Conservation (phyloP, 2,329 filamentous ascomycete species). For the Dendrostoma leiphaemia region DNA sequence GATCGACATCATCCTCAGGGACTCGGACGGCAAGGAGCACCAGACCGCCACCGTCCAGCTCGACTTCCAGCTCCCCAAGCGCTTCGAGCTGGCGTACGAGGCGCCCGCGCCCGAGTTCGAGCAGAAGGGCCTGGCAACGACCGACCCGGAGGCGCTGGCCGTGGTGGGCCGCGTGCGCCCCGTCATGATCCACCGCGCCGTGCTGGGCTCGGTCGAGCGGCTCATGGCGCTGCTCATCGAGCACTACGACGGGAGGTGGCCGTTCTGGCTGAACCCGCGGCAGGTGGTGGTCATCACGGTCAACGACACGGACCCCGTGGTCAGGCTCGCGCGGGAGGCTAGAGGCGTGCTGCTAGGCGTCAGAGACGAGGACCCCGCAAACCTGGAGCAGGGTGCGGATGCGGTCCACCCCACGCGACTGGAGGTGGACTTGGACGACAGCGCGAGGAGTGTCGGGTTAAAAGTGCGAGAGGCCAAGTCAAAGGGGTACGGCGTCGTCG, state of each 20-base stretch:
- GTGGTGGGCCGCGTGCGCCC: slow-evolving; percentile 63
- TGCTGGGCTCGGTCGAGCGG: slow-evolving; percentile 80
- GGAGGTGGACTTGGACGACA: slow-evolving; percentile 68
- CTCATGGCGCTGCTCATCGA: slow-evolving; percentile 85
- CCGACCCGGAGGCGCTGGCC: slow-evolving; percentile 44
- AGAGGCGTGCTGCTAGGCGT: slow-evolving; percentile 52
- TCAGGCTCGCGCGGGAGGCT: slow-evolving; percentile 46
- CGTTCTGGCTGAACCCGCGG: slow-evolving; percentile 83
- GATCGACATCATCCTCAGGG: slow-evolving; percentile 80
- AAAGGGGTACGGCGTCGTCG: slow-evolving; percentile 71
- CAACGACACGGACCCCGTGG: slow-evolving; percentile 56
- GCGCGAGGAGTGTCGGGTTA: slow-evolving; percentile 58
- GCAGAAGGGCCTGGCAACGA: slow-evolving; percentile 47
- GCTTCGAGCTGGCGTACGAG: slow-evolving; percentile 75
- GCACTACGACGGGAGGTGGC: slow-evolving; percentile 76
- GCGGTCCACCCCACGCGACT: slow-evolving; percentile 54
- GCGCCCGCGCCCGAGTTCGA: slow-evolving; percentile 65
- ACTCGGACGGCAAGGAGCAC: slow-evolving; percentile 81
- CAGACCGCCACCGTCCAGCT: slow-evolving; percentile 88
- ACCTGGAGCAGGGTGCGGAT: slow-evolving; percentile 37
- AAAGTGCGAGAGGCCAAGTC: slow-evolving; percentile 72
- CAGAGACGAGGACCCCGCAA: slow-evolving; percentile 20
- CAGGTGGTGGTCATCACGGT: slow-evolving; percentile 75
- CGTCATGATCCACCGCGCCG: slow-evolving; percentile 81
- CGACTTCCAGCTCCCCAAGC: slow-evolving; percentile 83